phyloP scores from a whole-genome alignment of 495 filamentous ascomycete genomes.

The Patellaria atrata region DNA sequence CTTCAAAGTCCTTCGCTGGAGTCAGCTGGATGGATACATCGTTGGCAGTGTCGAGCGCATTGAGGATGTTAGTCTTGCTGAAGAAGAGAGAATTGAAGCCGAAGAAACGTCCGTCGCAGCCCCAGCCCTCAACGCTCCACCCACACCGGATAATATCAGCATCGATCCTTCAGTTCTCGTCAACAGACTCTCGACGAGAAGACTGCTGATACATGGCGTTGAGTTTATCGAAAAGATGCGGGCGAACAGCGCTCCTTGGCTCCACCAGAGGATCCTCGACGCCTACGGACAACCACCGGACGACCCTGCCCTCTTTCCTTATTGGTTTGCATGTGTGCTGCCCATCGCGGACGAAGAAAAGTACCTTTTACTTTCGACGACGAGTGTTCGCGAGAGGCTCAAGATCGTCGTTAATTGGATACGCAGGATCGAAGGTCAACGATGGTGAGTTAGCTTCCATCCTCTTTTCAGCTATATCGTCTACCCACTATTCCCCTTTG shows the following conservation, averaged over 20 bases:
- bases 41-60: slow-evolving; percentile 59
- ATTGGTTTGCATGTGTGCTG: slow-evolving; percentile 78
- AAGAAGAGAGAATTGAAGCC: slow-evolving; percentile 64
- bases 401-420: slow-evolving; percentile 72
- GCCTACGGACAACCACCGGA: slow-evolving; percentile 66
- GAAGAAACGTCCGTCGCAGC: slow-evolving; percentile 35
- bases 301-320: slow-evolving; percentile 67
- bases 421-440: slow-evolving; percentile 49
- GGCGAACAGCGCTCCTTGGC: slow-evolving; percentile 52
- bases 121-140: slow-evolving; percentile 1
- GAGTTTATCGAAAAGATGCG: slow-evolving; percentile 56
- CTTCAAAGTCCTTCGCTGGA: slow-evolving; percentile 53
- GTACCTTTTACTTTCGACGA: slow-evolving; percentile 54
- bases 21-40: slow-evolving; percentile 58
- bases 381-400: slow-evolving; percentile 62
- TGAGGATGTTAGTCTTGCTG: slow-evolving; percentile 63
- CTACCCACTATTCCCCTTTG: no score
- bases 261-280: slow-evolving; percentile 49
- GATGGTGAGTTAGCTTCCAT: slow-evolving; percentile 44
- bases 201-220: slow-evolving; percentile 47
- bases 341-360: slow-evolving; percentile 67
- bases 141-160: slow-evolving; percentile 20
- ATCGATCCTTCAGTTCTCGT: slow-evolving; percentile 29
- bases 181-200: slow-evolving; percentile 51
- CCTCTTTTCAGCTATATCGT: no score